phyloP scores from a whole-genome alignment of 1,284 basidiomycete genomes.

The Vanrija sp. region DNA sequence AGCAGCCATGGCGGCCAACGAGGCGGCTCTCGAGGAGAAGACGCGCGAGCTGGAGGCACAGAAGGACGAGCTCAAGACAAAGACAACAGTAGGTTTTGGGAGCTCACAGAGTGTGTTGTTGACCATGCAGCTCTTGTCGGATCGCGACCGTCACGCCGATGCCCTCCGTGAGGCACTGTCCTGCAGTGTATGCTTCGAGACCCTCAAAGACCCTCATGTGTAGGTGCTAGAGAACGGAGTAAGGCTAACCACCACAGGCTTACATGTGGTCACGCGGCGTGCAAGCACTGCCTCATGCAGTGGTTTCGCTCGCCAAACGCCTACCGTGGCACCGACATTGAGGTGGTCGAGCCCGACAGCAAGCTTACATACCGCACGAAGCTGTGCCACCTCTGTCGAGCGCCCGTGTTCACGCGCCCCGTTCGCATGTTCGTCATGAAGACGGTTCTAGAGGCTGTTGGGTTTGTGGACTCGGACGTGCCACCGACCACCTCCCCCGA shows the following conservation, averaged over 20 bases:
- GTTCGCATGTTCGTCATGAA: constrained; percentile 35
- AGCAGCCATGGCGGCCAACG: no score
- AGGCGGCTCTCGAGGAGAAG: no score
- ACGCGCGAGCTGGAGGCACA: not conserved
- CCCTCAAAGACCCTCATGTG: constrained; percentile 44
- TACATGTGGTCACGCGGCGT: constrained; percentile 46
- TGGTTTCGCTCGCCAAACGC: constrained; percentile 45
- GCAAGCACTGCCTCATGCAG: constrained; percentile 34
- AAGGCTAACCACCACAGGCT: constrained; percentile 25
- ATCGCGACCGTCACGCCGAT: constrained; percentile 27
- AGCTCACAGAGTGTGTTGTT: not conserved
- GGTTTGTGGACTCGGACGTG: constrained; percentile 14
- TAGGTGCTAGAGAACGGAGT: constrained; percentile 16
- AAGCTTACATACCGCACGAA: constrained; percentile 40
- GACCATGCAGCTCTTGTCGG: constrained; percentile 5
- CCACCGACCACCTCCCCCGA: not conserved
- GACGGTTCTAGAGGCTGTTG: constrained; percentile 35
- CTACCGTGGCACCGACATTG: constrained; percentile 22
- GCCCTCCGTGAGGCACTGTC: constrained; percentile 32
- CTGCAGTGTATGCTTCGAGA: constrained; percentile 43
- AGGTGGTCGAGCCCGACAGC: constrained; percentile 14
- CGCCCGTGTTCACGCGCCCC: constrained; percentile 36
- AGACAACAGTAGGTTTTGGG: constrained; percentile 5
- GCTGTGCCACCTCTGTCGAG: constrained; percentile 44
- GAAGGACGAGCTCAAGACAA: constrained; percentile 6